phyloP scores from a whole-genome alignment of 1,139 yeast species.

The Nematodospora anomalae region DNA sequence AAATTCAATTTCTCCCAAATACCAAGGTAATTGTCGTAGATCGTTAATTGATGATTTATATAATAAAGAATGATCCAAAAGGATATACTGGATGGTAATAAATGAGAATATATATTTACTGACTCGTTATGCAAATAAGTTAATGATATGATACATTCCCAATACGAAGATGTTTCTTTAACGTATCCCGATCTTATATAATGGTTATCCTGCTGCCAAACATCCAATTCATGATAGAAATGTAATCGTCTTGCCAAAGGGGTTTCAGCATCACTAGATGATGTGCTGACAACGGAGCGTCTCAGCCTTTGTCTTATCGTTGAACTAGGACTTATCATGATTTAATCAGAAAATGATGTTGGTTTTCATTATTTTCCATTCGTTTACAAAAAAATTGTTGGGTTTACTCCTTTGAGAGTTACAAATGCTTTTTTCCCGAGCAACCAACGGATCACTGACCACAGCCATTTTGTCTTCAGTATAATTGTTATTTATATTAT shows the following conservation, averaged over 20 bases:
- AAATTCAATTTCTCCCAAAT: conserved; percentile 41
- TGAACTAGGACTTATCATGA: not conserved
- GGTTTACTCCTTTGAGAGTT: no score
- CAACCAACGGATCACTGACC: no score
- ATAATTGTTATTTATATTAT: no score
- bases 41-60: conserved; percentile 30
- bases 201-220: conserved; percentile 88
- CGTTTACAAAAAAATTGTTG: no score
- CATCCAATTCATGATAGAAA: conserved; percentile 53
- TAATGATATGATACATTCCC: conserved; percentile 54
- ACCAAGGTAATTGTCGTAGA: conserved; percentile 44
- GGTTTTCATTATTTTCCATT: no score
- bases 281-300: not conserved
- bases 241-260: conserved; percentile 14
- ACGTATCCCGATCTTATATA: conserved; percentile 75
- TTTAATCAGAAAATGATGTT: no score
- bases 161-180: conserved; percentile 58
- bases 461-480: no score
- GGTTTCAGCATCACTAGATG: conserved; percentile 1
- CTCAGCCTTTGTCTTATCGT: conserved; percentile 3
- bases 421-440: no score
- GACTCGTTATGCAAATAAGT: conserved; percentile 81
- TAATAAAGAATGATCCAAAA: conserved; percentile 27
- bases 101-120: conserved; percentile 78
- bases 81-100: conserved; percentile 60